Evolutionary conservation across 768 basidiomycete genomes (phyloP).

Genomic region (Porphyrellus cyaneotinctus): DNA sequence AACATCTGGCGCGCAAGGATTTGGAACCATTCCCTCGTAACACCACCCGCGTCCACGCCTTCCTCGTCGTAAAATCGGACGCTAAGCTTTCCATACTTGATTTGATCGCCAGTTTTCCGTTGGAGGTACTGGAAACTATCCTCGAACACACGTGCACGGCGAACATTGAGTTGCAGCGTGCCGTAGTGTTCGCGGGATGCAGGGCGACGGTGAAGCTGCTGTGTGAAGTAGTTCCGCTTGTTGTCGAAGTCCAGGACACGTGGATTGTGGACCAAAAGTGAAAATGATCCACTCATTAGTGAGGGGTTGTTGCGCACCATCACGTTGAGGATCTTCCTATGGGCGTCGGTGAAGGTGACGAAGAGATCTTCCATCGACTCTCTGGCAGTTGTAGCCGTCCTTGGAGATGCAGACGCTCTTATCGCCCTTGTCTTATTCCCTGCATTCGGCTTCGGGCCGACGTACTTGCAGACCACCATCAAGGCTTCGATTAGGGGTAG

Average conservation of each 20-base stretch:
- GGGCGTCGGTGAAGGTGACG: slow-evolving; percentile 87
- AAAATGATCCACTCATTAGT: slow-evolving; percentile 97
- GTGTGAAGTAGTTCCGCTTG: slow-evolving; percentile 94
- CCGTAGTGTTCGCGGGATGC: slow-evolving; percentile 75
- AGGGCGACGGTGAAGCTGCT: slow-evolving; percentile 84
- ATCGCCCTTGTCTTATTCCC: slow-evolving; percentile 46
- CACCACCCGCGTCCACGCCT: slow-evolving; percentile 97
- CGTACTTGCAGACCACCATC: slow-evolving; percentile 98
- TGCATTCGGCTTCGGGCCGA: slow-evolving; percentile 58
- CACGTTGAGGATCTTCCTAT: slow-evolving; percentile 89
- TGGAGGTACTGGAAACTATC: slow-evolving; percentile 94
- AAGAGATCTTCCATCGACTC: slow-evolving; percentile 90
- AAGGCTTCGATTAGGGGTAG: slow-evolving; percentile 93
- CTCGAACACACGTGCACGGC: slow-evolving; percentile 90
- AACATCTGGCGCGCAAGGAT: slow-evolving; percentile 98
- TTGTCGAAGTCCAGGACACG: slow-evolving; percentile 98
- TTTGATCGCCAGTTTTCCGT: slow-evolving; percentile 88
- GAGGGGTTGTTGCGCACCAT: slow-evolving; percentile 99
- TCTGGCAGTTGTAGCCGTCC: slow-evolving; percentile 60
- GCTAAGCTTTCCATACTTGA: slow-evolving; percentile 96
- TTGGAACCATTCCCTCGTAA: slow-evolving; percentile 98
- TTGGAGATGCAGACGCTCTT: slow-evolving; percentile 65
- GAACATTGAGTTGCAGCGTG: slow-evolving; percentile 85
- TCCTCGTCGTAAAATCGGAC: slow-evolving; percentile 96
- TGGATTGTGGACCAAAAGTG: slow-evolving; percentile 91